Percentiles rank a stretch among this genome's conserved stretches.
Evolutionary conservation across 2,329 filamentous ascomycete genomes (phyloP).

Genomic region (Pseudogymnoascus sp.): DNA sequence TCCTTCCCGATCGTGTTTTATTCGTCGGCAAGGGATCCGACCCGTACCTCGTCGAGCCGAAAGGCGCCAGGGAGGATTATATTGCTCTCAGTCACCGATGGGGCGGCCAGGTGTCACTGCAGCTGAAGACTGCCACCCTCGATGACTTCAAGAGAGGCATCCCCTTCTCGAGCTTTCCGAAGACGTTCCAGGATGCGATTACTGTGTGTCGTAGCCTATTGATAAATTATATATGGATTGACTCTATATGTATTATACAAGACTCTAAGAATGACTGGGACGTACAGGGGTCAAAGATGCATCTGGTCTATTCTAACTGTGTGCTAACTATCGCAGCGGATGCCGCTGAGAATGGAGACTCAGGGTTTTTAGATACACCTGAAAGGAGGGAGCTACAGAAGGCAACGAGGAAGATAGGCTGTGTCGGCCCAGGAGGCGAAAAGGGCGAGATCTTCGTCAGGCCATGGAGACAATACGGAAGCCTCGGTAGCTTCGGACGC

Average conservation of each 20-base stretch:
- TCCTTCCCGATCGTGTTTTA: not conserved
- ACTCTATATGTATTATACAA: slow-evolving; percentile 30
- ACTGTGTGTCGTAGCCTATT: slow-evolving; percentile 20
- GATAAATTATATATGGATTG: slow-evolving; percentile 28
- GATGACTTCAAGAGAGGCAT: slow-evolving; percentile 12
- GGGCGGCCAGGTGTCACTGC: slow-evolving; percentile 18
- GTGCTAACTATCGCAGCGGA: slow-evolving; percentile 22
- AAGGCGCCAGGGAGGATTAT: slow-evolving; percentile 12
- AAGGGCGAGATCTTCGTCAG: not conserved
- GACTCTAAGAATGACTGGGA: slow-evolving; percentile 25
- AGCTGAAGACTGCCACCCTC: slow-evolving; percentile 7
- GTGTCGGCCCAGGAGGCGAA: not conserved
- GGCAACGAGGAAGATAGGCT: not conserved
- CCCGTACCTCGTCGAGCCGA: not conserved
- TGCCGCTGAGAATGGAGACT: not conserved
- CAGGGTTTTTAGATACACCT: not conserved
- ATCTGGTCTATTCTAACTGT: slow-evolving; percentile 21
- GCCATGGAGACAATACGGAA: not conserved
- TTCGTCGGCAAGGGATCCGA: not conserved
- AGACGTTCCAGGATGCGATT: slow-evolving; percentile 25
- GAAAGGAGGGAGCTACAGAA: not conserved
- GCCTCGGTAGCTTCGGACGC: not conserved
- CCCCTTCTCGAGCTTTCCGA: slow-evolving; percentile 16
- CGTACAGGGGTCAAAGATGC: slow-evolving; percentile 24
- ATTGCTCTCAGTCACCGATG: slow-evolving; percentile 25